phyloP scores from a whole-genome alignment of 2,329 filamentous ascomycete genomes.

The Exophiala phaeomuriformis region DNA sequence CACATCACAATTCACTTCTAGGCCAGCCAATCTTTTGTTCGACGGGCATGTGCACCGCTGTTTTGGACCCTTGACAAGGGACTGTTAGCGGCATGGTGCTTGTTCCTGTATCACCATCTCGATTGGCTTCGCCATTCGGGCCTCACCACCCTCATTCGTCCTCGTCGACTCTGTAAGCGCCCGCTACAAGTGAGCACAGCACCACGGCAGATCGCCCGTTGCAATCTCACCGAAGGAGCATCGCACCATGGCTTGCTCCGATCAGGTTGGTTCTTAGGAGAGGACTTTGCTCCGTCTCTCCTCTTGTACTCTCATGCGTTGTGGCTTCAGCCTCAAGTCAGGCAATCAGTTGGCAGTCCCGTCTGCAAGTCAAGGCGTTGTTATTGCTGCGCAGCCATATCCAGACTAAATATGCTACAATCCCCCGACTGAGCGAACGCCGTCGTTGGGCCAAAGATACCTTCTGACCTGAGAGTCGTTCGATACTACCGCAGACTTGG shows the following conservation, averaged over 20 bases:
- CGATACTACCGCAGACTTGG: neutral
- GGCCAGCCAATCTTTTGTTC: no score
- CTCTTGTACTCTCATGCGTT: slow-evolving; percentile 7
- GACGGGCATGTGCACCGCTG: no score
- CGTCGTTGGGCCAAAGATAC: slow-evolving; percentile 1
- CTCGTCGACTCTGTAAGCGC: slow-evolving; percentile 16
- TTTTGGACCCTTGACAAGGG: neutral
- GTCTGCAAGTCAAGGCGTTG: no score
- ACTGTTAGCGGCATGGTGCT: neutral
- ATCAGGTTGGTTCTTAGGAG: no score
- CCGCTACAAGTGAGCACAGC: slow-evolving; percentile 15
- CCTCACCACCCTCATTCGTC: slow-evolving; percentile 15
- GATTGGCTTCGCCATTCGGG: slow-evolving; percentile 4
- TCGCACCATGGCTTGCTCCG: no score
- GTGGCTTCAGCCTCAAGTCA: neutral
- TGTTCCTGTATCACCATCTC: neutral
- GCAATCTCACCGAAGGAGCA: no score
- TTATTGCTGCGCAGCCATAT: neutral
- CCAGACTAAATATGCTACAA: slow-evolving; percentile 9
- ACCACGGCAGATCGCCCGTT: neutral
- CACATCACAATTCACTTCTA: no score
- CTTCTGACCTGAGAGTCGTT: neutral
- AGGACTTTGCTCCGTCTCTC: slow-evolving; percentile 1
- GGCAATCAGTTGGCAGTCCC: no score
- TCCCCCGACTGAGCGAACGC: neutral